Base-by-base conservation (phyloP, 2,329 filamentous ascomycete species). In the Ascochyta pisi region DNA sequence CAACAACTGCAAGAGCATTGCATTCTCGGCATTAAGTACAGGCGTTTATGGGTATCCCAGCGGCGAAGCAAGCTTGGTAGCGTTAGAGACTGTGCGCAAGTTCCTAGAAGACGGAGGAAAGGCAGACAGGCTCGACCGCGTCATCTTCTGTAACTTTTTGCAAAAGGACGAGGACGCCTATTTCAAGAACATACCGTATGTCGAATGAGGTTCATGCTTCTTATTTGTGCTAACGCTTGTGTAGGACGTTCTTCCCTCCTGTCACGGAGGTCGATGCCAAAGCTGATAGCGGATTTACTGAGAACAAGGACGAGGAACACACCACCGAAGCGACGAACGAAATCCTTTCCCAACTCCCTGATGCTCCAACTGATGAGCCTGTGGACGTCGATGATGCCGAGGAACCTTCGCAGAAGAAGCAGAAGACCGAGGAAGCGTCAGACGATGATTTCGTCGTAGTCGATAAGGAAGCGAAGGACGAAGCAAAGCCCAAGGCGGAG, bases 31-130 rank as follows among this genome's bases (percentile, higher is more conserved):
- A 19, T 83, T 98, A 57, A 96, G 92, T 70, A 97, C 94, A 0
- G 95, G 94, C 0, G 75, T 96, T 1, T 98, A 96, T 71, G 91
- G 91, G 0, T 98, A 96, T 71, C 94, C 94, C 0, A 90, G 86
- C 65, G 61, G 71, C 0, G 83, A 87, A 37, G 95, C 94, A 1
- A 91, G 92, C 0, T 74, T 81, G n/a, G 82, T 89, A 9, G 95
- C 92, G 1, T 82, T 89, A 48, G 79, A 83, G 29, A 84, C 85
- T 34, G 84, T 86, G 40, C 79, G 81, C 49, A 75, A 74, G 38
- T 88, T 86, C 69, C 65, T 89, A 23, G 79, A 82, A 10, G 73
- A 78, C 62, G 59, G 77, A 64, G 58, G 77, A 66, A 64, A 80
- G 71, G 65, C 69, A 41, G 67, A 71, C 22, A 83, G 81, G 65